A percentile compares a stretch with the other conserved stretches of the same genome.
Evolutionary conservation across 2,329 filamentous ascomycete species (phyloP).

Genomic region (Gnomoniopsis sp.): DNA sequence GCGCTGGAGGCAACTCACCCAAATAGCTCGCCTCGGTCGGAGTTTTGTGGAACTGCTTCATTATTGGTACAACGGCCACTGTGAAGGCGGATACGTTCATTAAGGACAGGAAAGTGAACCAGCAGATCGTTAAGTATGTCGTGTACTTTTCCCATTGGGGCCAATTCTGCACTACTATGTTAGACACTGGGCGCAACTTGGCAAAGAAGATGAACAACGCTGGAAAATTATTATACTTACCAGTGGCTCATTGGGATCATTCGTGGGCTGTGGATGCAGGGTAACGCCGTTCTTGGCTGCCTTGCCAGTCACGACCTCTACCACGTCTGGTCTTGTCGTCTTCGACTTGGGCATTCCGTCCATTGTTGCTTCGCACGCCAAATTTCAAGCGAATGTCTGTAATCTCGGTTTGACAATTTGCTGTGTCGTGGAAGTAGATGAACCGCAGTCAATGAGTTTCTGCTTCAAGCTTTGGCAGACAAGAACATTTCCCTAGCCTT

Average conservation of each 20-base stretch:
- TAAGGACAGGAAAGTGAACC: slow-evolving; percentile 2
- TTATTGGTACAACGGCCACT: neutral
- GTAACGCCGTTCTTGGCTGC: neutral
- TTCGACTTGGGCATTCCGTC: neutral
- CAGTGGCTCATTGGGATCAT: slow-evolving; percentile 5
- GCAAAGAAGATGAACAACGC: neutral
- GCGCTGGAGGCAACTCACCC: neutral
- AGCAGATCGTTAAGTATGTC: slow-evolving; percentile 7
- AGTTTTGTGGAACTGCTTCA: neutral
- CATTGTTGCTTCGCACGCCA: neutral
- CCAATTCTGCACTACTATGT: neutral
- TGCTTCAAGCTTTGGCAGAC: too few relatives aligned
- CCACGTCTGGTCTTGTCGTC: neutral
- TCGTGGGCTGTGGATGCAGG: slow-evolving; percentile 3
- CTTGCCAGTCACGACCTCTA: neutral
- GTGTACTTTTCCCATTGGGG: slow-evolving; percentile 1
- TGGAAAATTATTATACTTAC: neutral
- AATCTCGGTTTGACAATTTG: neutral
- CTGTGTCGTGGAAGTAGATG: too few relatives aligned
- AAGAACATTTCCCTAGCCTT: too few relatives aligned
- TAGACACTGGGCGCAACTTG: neutral
- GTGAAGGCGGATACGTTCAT: slow-evolving; percentile 6
- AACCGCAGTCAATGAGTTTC: too few relatives aligned
- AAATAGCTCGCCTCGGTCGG: slow-evolving; percentile 3
- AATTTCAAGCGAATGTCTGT: neutral